Evolutionary conservation across 2,329 filamentous ascomycete species (phyloP), one percentile per base, ranked within the genome.

Genomic region (Claviceps spartinae): DNA sequence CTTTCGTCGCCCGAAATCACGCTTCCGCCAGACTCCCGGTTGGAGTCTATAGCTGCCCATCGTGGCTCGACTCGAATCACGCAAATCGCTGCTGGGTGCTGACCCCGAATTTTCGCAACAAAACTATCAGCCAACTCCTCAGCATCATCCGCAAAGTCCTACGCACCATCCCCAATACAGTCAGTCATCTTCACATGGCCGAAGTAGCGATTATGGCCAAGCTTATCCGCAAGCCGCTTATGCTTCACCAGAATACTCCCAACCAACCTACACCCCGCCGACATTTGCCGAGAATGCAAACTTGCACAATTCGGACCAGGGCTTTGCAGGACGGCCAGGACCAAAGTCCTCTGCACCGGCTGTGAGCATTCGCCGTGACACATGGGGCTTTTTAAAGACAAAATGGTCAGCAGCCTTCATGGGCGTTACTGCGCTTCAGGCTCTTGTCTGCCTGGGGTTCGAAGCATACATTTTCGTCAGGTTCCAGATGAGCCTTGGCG

Each of bases 391-490:
- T 60, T 84, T 94, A 60, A 86, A 82, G 64, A 86, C 86, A 53
- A 80, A 77, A 63, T 98, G 93, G 91, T 89, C 90, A 16, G 91
- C 88, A 75, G 74, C 81, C 55, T 97, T 97, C 65, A 81, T 94
- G 69, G 67, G 81, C 57, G 77, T 86, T 38, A 82, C 87, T 38
- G 68, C 84, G 46, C 57, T 86, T 53, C 93, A 98, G 73, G 86
- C 88, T 56, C 69, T 85, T 55, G 77, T 94, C 51, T 86, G 87
- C 56, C 77, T 97, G 59, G 83, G 78, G 24, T 84, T 96, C 58
- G 91, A 98, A 75, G 80, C 85, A 88, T 98, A 93, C 68, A 81
- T 95, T 47, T 98, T 97, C 64, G 89, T 78, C 57, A 81, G 82
- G 60, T 97, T 96, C 69, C 88, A 96, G 66, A 70, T 69, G 44